Conservation (phyloP, 257 asterid genomes). For the Salvia miltiorrhiza region DNA sequence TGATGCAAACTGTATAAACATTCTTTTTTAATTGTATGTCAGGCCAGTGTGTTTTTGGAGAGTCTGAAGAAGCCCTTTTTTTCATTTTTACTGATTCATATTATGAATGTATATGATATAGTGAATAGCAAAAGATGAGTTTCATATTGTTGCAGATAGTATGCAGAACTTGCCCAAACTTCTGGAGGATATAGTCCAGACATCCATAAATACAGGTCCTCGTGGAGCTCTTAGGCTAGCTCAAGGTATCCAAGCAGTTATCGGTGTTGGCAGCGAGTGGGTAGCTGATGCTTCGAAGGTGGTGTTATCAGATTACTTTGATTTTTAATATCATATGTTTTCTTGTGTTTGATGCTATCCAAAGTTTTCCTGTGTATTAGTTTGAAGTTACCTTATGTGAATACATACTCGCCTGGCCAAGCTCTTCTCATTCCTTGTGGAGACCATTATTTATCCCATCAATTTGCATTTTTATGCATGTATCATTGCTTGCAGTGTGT, state of each 20-base stretch:
- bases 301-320: constrained; percentile 2
- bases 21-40: neutral
- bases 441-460: neutral
- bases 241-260: constrained; percentile 95
- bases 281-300: constrained; percentile 88
- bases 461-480: constrained; percentile 6
- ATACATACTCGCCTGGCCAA: neutral
- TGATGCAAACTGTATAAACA: neutral
- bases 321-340: neutral
- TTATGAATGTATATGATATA: neutral
- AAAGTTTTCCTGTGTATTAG: neutral
- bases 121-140: neutral
- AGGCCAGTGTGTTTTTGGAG: neutral
- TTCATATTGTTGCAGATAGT: constrained; percentile 48
- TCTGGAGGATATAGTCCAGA: constrained; percentile 86
- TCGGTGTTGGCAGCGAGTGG: constrained; percentile 98
- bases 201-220: constrained; percentile 95
- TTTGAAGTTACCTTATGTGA: neutral
- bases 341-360: constrained; percentile 1
- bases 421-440: neutral
- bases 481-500: neutral
- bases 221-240: constrained; percentile 92
- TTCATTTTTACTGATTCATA: neutral
- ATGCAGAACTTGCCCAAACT: constrained; percentile 80
- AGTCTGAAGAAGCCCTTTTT: neutral